Base-by-base conservation (phyloP, 2,329 filamentous ascomycete genomes). In the Lasiodiplodia gonubiensis region DNA sequence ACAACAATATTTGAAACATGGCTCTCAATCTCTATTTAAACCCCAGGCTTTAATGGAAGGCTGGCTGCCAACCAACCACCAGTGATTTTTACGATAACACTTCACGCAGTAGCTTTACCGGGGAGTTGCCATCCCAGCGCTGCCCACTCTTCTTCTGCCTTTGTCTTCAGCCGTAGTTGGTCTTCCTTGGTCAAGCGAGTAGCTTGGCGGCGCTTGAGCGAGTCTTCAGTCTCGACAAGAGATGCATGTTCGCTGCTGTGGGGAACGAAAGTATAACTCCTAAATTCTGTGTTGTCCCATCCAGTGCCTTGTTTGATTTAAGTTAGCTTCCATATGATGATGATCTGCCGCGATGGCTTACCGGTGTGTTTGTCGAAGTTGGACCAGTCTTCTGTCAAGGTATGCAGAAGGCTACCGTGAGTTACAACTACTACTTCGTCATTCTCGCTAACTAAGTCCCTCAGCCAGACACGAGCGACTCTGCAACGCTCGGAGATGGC, bases 401-500 rank as follows among this genome's bases (percentile, higher is more conserved):
- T 96, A 77, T 97, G 93, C 72, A 97, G 77, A 72, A 94, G 91
- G 0, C 90, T 92, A 1, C 93, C 93, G 74, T 97, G 93, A 2
- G 92, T 90, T 5, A 96, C 92, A 2, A 93, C 84, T 0, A 90
- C 88, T 39, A 97, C 86, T 72, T 94, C 86, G 73, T 91, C 88
- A 72, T 87, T 85, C 54, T 23, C 16, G 14, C 16, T 14, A 11
- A 23, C 54, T 4, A 59, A 33, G 8, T 70, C 73, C 71, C 80
- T 80, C 37, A 95, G 76, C 80, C 86, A 88, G 11, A 81, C 72
- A 52, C 92, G 82, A 5, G 88, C 87, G 27, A 83, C 83, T n/a
- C 80, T 80, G 0, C 90, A 90, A 18, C 92, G 82, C 35, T 79
- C 81, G 69, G 86, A 83, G 54, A 94, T 82, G 68, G 87, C 88